Evolutionary conservation across 129 eudicot species (phyloP), one percentile per base, ranked within the genome.

Genomic region (Smallanthus sonchifolius): DNA sequence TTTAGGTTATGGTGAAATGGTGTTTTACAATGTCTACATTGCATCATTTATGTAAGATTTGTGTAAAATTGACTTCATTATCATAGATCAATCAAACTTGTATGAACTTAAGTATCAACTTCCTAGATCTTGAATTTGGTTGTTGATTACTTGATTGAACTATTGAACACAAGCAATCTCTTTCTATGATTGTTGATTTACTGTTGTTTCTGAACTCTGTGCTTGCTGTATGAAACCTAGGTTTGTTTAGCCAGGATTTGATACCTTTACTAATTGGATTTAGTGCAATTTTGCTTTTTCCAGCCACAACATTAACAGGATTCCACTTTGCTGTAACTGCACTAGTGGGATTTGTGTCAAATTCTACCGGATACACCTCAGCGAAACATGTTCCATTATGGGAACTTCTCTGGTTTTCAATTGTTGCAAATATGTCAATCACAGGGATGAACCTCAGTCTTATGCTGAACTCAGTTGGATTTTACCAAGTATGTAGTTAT

Each of bases 361-460:
- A 89, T 87, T 91, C 96, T 13, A 76, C 90, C 7, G 98, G 98
- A 10, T 79, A 85, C 28, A 85, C 96, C 52, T 81, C 91, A 10
- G 85, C 98, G 48, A 89, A 89, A 80, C 96, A 92, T 71, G 87
- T 89, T 39, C 98, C 98, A 20, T 57, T 87, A 16, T 92, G 94
- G 96, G 97, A 92, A 43, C 94, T 92, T 43, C 84, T 92, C 61
- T 87, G 96, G 98, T 92, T 92, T 79, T 89, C 96, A 2, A 59
- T 87, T 74, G 94, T 92, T 67, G 96, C 98, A 32, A 92, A 92
- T 76, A 81, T 84, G 90, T 92, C 98, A 0, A 89, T 92, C 64
- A 89, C 96, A 35, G 98, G 98, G 78, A 89, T 92, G 95, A 92
- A 92, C 75, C 70, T 92, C 47, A 87, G 96, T 80, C 96, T 92